Evolutionary conservation across 169 alveolate species (phyloP), one percentile per base, ranked within the genome.

Genomic region (Babesia divergens): DNA sequence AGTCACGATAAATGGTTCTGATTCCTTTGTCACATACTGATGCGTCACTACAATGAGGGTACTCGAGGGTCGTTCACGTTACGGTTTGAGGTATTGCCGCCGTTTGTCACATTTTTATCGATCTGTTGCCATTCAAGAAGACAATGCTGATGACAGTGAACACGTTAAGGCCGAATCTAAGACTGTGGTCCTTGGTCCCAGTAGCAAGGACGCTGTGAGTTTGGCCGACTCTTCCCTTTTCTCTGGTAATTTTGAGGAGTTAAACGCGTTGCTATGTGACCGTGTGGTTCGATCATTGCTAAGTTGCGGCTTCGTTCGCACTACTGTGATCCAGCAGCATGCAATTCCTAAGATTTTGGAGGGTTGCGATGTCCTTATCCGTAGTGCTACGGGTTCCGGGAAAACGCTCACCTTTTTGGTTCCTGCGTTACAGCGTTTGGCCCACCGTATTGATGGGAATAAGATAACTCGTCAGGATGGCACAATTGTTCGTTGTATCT

Each of bases 321-420:
- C 95, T 83, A 97, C 99, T 14, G 96, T 93, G 65, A 96, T 98
- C 60, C 97, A 97, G 90, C 95, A 96, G 42, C 93, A 89, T 77
- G 89, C 98, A 24, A 97, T 97, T 16, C 99, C 99, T 7, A 96
- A 92, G 43, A 89, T 96, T 14, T 90, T 97, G 59, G 92, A 93
- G 71, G 99, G 99, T 51, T 92, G 94, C 53, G 99, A 97, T 84
- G 97, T 95, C 9, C 82, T 96, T 53, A 98, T 98, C 34, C 95
- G 99, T 20, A 98, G 99, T 13, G 95, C 96, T 65, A 96, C 99
- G 5, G 97, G 99, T 8, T 94, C 98, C 34, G 99, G 99, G 20
- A 98, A 98, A 83, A 98, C 99, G 3, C 90, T 98, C 68, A 98
- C 99, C 20, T 98, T 96, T 87, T 89, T 98, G 80, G 93, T 98